Evolutionary conservation across 2,329 filamentous ascomycete genomes (phyloP), one percentile per base, ranked within the genome.

Genomic region (Fusarium haematococcum): DNA sequence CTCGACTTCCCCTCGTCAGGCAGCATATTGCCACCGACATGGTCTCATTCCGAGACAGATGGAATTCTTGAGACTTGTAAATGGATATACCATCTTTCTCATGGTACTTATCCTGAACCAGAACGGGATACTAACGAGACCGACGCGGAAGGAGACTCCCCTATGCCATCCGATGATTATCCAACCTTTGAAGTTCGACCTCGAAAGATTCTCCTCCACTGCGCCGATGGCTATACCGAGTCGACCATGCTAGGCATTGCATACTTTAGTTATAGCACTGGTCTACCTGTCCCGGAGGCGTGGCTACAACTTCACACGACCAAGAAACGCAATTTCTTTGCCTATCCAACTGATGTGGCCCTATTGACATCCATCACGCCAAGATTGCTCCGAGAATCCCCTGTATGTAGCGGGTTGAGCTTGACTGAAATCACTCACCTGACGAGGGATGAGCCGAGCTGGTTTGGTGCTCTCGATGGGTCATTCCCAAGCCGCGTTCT

Each of bases 161-260:
- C 70, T 4, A 80, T 81, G 77, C 70, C 67, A 8, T 64, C 58
- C 37, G 67, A 71, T 10, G 69, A 72, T 64, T 79, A 68, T 63
- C 25, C 67, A 25, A 48, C 48, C 25, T 54, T 66, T 69, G 62
- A 77, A 62, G 39, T 63, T 27, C 83, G 84, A 37, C 86, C 91
- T 65, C 87, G 91, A 72, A 95, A 91, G 79, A 91, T 98, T 37
- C 89, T 98, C 35, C 94, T 99, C 45, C 96, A 98, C 83, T 98
- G 97, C 82, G 92, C 93, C 3, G 97, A 99, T 82, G 97, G 97
- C 20, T 99, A 99, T 79, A 99, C 97, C 0, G 97, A 99, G 83
- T 96, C 94, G 1, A 95, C 95, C 2, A 88, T 99, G 82, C 88
- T 99, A 20, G 95, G 91, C 2, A 90, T 99, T 43, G 94, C 96